These are phyloP conservation scores for Pinus taeda DNA, from an alignment of 75 land plant genomes.

Conservation along the genomic window DNA sequence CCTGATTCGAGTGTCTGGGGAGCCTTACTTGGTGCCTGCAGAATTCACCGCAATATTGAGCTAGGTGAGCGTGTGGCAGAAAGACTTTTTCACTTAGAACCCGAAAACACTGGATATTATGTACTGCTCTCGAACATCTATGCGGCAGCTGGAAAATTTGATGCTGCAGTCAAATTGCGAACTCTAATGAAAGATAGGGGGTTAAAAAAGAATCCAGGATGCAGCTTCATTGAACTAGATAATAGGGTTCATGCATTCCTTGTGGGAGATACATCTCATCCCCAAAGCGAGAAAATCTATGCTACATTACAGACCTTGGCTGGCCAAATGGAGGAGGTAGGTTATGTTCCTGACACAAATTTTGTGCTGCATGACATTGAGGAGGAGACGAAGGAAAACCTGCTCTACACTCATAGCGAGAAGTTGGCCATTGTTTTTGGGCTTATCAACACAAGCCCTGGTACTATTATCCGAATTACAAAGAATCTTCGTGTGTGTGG, in stretches of 20 bases:
- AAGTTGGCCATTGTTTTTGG: background rate
- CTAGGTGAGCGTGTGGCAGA: background rate
- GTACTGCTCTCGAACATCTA: background rate
- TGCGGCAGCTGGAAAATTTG: background rate
- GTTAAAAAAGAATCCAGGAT: background rate
- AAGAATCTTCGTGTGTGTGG: background rate
- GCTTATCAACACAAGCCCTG: background rate
- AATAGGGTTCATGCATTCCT: background rate
- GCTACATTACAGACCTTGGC: background rate
- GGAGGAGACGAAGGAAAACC: background rate
- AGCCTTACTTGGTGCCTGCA: background rate
- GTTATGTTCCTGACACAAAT: background rate
- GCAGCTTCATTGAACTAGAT: background rate
- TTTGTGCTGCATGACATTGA: background rate
- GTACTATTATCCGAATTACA: background rate
- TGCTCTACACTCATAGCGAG: background rate
- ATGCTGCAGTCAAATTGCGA: background rate
- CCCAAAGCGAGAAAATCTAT: background rate
- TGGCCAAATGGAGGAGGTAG: background rate
- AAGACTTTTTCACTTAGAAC: background rate
- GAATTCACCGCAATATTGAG: background rate
- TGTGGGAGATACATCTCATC: background rate
- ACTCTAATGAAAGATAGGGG: background rate
- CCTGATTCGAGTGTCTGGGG: background rate
- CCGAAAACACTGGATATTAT: background rate